These are phyloP conservation scores for Laguncularia racemosa DNA, from an alignment of 345 rosid genomes.

Conservation along the genomic window DNA sequence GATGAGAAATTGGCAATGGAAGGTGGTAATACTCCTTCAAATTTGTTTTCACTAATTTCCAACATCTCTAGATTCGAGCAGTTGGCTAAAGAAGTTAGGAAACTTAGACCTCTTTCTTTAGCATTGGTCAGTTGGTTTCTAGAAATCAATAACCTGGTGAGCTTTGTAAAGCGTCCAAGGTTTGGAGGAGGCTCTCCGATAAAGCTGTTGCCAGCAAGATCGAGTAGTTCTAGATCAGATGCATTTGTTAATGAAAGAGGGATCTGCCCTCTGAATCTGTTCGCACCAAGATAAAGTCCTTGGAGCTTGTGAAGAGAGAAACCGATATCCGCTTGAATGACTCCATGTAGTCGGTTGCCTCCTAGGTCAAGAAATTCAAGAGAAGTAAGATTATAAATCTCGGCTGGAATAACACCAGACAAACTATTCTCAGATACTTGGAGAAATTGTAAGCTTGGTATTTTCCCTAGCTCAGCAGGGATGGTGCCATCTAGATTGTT, in stretches of 20 bases:
- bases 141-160: too few species aligned
- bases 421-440: conserved; percentile 2
- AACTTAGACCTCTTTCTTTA: too few species aligned
- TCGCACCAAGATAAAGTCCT: neutral
- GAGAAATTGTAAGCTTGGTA: neutral
- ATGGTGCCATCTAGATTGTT: conserved; percentile 11
- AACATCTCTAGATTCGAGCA: neutral
- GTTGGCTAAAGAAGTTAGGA: too few species aligned
- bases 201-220: neutral
- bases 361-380: neutral
- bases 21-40: conserved; percentile 1
- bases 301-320: conserved; percentile 7
- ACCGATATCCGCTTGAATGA: conserved; percentile 8
- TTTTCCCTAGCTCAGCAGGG: conserved; percentile 8
- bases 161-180: too few species aligned
- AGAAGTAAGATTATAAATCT: conserved; percentile 15
- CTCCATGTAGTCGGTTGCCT: conserved; percentile 9
- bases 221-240: neutral
- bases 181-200: too few species aligned
- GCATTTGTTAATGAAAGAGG: conserved; percentile 1
- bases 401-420: conserved; percentile 9
- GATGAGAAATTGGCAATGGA: conserved; percentile 3
- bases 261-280: conserved; percentile 1
- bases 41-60: neutral
- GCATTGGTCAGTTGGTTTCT: too few species aligned